A percentile compares a stretch with the other conserved stretches of the same genome.
Conservation (phyloP, 2,329 filamentous ascomycete genomes). For the Stagonosporopsis rhizophila region DNA sequence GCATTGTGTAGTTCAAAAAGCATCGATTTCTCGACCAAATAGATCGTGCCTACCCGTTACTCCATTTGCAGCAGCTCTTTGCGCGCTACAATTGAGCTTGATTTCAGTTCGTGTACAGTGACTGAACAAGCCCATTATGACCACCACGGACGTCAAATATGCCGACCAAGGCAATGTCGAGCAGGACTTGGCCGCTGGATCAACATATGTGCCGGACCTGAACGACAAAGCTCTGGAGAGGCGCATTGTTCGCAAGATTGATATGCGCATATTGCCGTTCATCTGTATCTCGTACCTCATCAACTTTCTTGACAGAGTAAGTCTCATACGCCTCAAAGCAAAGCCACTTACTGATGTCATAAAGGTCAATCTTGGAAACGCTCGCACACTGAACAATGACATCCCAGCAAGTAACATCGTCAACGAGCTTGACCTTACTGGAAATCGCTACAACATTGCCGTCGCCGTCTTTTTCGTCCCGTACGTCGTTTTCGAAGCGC, state of each 20-base stretch:
- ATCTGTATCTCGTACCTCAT: slow-evolving; percentile 33
- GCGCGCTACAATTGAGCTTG: background rate
- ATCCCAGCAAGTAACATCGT: slow-evolving; percentile 25
- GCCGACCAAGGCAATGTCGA: slow-evolving; percentile 18
- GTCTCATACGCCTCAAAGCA: background rate
- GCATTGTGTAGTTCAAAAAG: slow-evolving; percentile 2
- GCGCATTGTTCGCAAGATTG: slow-evolving; percentile 31
- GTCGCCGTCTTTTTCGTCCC: slow-evolving; percentile 51
- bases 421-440: slow-evolving; percentile 24
- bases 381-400: slow-evolving; percentile 31
- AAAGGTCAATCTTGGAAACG: slow-evolving; percentile 33
- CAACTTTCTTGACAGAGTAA: slow-evolving; percentile 28
- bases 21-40: background rate
- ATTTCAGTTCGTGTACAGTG: background rate
- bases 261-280: slow-evolving; percentile 28
- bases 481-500: slow-evolving; percentile 67
- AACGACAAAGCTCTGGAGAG: slow-evolving; percentile 31
- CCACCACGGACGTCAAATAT: slow-evolving; percentile 8
- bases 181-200: slow-evolving; percentile 15
- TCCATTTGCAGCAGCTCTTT: background rate
- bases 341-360: background rate
- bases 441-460: slow-evolving; percentile 28
- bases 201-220: slow-evolving; percentile 24
- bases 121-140: slow-evolving; percentile 5
- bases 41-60: background rate